Percentiles rank a stretch among this genome's conserved stretches.
Conservation (phyloP, 1,284 basidiomycete genomes). For the Cutaneotrichosporon daszewskae region DNA sequence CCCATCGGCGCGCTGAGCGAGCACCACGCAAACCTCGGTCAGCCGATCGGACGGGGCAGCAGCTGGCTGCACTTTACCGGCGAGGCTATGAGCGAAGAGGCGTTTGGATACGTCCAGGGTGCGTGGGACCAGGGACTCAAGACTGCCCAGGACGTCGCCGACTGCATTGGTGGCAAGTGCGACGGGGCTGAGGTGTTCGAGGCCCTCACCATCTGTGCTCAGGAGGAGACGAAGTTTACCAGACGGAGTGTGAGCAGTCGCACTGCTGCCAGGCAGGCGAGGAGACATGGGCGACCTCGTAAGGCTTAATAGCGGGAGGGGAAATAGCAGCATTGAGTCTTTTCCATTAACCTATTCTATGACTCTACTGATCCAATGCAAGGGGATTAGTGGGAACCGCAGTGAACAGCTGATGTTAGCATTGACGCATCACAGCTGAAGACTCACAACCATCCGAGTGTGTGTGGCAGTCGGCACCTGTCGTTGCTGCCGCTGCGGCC, state of each 20-base stretch:
- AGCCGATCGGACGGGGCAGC: slow-evolving; percentile 7
- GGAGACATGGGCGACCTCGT: no score
- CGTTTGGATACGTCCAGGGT: slow-evolving; percentile 20
- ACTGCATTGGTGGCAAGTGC: slow-evolving; percentile 6
- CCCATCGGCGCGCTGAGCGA: slow-evolving; percentile 42
- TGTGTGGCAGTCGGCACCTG: slow-evolving; percentile 31
- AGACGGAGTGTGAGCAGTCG: not conserved
- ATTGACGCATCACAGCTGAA: not conserved
- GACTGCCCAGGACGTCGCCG: slow-evolving; percentile 3
- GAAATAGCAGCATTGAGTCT: no score
- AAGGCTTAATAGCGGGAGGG: no score
- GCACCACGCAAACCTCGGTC: slow-evolving; percentile 24
- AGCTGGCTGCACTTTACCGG: slow-evolving; percentile 17
- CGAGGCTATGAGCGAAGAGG: slow-evolving; percentile 13
- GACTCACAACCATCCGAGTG: slow-evolving; percentile 34
- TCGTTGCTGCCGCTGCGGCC: slow-evolving; percentile 16
- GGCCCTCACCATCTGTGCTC: slow-evolving; percentile 9
- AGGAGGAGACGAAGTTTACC: slow-evolving; percentile 2
- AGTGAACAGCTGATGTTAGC: not conserved
- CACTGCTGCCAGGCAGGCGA: no score
- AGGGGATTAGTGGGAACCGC: not conserved
- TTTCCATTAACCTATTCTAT: no score
- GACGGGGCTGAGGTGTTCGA: slow-evolving; percentile 3
- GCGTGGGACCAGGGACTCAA: slow-evolving; percentile 18
- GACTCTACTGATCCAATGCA: no score